Evolutionary conservation across 2,329 filamentous ascomycete species (phyloP), one percentile per base, ranked within the genome.

Genomic region (Hypoxylon sp.): DNA sequence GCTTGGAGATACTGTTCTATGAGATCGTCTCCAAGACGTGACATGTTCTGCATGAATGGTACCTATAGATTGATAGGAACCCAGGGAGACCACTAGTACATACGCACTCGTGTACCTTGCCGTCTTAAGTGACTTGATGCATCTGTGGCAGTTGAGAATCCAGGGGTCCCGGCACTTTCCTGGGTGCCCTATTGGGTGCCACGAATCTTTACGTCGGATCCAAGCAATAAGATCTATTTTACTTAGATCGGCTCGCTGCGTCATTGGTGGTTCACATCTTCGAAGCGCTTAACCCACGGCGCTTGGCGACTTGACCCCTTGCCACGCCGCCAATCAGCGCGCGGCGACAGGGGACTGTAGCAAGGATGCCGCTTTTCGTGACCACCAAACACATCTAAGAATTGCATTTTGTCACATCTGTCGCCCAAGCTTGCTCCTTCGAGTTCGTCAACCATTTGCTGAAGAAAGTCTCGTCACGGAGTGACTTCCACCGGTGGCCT

Each of bases 241-340:
- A 72, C 71, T 68, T 58, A 59, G 69, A 70, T 61, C 55, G 55
- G 36, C 36, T 45, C 52, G 33, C 40, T 32, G 33, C 54, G 24
- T 58, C 57, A 73, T 75, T 75, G 73, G 73, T 53, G 26, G 55
- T 30, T 52, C 36, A 28, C 30, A 56, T 64, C 42, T 66, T 64
- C 56, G 51, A 65, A 69, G 73, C 72, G 72, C 73, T 71, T 71
- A 70, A 69, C 65, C 60, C 65, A 66, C 59, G 62, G 71, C 68
- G 67, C 69, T 65, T 69, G 52, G 55, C 38, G 46, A 51, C 49
- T 42, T 56, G 49, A 56, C 56, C 62, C 64, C 57, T 62, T 58
- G 28, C 28, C 24, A 18, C 6, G 53, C 32, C 36, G 26, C 69
- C 69, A 71, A 71, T 71, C 68, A 71, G 58, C 40, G 22, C 4